A percentile compares a stretch with the other conserved stretches of the same genome.
phyloP scores from a whole-genome alignment of 2,329 filamentous ascomycete genomes.

The Neonectria punicea region DNA sequence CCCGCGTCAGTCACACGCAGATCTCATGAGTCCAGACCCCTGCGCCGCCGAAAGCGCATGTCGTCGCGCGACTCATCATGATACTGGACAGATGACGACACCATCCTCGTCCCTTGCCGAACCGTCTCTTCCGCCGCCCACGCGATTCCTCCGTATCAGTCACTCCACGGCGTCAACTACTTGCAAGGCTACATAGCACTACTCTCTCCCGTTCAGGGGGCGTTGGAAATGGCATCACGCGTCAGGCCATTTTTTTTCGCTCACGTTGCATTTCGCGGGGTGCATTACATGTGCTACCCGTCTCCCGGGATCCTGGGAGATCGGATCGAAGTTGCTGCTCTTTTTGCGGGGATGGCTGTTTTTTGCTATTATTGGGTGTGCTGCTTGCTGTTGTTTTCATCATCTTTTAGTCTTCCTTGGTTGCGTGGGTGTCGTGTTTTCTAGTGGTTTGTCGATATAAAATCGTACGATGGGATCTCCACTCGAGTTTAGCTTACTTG shows the following conservation, averaged over 20 bases:
- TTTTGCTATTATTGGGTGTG: not conserved
- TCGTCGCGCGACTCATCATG: not conserved
- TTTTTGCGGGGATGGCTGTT: not conserved
- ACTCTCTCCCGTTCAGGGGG: no score
- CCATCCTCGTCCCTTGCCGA: not conserved
- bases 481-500: not conserved
- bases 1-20: not conserved
- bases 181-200: no score
- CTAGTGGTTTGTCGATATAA: not conserved
- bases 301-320: not conserved
- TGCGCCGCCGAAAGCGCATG: not conserved
- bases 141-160: slow-evolving; percentile 26
- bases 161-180: slow-evolving; percentile 3
- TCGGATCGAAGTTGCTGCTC: not conserved
- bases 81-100: not conserved
- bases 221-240: not conserved
- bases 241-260: slow-evolving; percentile 40
- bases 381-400: not conserved
- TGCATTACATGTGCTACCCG: slow-evolving; percentile 2
- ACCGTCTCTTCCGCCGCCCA: slow-evolving; percentile 10
- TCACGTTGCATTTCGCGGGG: slow-evolving; percentile 45
- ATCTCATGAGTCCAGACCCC: not conserved
- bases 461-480: slow-evolving; percentile 19
- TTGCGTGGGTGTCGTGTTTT: not conserved
- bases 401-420: not conserved